Conservation (phyloP, 108 stramenopile species). For the Chaetoceros muelleri region DNA sequence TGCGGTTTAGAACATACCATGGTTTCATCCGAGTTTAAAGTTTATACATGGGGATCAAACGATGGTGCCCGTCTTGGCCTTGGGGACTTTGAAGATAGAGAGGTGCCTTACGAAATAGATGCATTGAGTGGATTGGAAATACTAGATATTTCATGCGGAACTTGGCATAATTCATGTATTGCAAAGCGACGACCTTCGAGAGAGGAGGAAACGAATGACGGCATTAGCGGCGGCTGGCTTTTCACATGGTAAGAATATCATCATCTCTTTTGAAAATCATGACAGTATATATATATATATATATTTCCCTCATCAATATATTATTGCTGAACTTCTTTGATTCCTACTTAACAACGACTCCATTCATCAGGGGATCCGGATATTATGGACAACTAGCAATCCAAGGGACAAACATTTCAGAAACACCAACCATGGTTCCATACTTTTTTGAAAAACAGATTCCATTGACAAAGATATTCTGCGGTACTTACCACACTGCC, state of each 20-base stretch:
- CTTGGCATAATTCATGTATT: constrained; percentile 60
- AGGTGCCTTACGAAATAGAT: constrained; percentile 16
- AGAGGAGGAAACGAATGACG: too few relatives aligned
- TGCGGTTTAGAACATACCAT: constrained; percentile 62
- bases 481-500: constrained; percentile 56
- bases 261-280: constrained; percentile 23
- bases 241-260: background rate
- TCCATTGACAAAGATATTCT: constrained; percentile 25
- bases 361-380: too few relatives aligned
- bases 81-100: constrained; percentile 28
- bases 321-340: too few relatives aligned
- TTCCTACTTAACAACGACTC: too few relatives aligned
- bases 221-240: too few relatives aligned
- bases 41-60: constrained; percentile 57
- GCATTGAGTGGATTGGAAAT: constrained; percentile 14
- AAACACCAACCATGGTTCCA: constrained; percentile 31
- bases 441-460: constrained; percentile 24
- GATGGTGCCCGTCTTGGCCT: constrained; percentile 58
- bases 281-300: constrained; percentile 50
- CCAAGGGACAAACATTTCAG: constrained; percentile 19
- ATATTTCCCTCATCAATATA: too few relatives aligned
- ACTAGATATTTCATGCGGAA: constrained; percentile 31
- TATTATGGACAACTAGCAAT: constrained; percentile 63
- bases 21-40: constrained; percentile 23
- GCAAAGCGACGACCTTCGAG: constrained; percentile 44